Base-by-base conservation (phyloP, 164 flowering plant species). In the Santalum album region DNA sequence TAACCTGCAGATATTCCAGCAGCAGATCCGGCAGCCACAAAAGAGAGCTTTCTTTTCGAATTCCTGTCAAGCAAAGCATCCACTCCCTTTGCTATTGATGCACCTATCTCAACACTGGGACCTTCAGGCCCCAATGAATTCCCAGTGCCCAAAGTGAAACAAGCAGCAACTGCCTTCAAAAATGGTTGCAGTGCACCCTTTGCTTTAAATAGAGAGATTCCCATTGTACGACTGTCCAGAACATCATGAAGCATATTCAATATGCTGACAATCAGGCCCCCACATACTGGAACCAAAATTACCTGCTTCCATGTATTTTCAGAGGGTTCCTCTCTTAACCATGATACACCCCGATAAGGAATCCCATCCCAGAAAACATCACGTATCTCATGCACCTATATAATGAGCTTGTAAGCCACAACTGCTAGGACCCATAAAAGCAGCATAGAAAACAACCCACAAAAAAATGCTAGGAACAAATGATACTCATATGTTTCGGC, bases 101-200 rank as follows among this genome's bases (percentile, higher is more conserved):
- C 58, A 43, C 98, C 96, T 38, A 91, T 91, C 59, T 91, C 98
- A 12, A 91, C 96, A 65, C 96, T 86, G 19, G 96, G 98, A 66
- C 98, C 98, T 73, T 91, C 98, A 27, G 98, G 96, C 9, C 98
- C 96, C 67, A 91, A 66, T 1, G 96, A 88, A 71, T 86, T 88
- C 16, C 95, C 98, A 1, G 98, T 88, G 53, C 96, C 96, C 22
- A 91, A 80, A 14, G 96, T 91, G 25, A 84, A 49, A 60, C 86
- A 77, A 61, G 95, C 98, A 49, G 96, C 95, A 40, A 81, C 35
- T 15, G 96, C 74, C 69, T 84, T 88, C 54, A 91, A 36, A 62
- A 88, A 60, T 12, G 87, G 87, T 56, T 67, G 59, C 25, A 82
- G 51, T 1, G 68, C 77, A 36, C 74, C 74, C 66, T 69, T 81